Evolutionary conservation across 495 filamentous ascomycete genomes (phyloP).

Genomic region (Penicillium manginii): DNA sequence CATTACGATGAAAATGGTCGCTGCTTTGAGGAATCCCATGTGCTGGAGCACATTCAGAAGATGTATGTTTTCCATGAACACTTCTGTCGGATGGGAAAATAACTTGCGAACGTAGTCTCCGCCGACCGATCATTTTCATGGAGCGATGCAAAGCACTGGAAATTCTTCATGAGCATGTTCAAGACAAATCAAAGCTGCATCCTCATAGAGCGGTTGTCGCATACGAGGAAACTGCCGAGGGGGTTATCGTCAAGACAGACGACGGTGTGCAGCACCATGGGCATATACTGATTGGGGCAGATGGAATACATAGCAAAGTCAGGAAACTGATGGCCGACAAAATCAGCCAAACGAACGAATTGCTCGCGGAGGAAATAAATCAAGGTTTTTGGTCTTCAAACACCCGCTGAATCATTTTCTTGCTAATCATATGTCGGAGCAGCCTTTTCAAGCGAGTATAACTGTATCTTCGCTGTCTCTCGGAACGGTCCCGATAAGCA

Average conservation of each 20-base stretch:
- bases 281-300: constrained; percentile 48
- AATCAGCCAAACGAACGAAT: constrained; percentile 21
- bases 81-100: not conserved
- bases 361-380: constrained; percentile 11
- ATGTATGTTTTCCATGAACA: constrained; percentile 17
- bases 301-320: constrained; percentile 52
- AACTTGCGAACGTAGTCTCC: constrained; percentile 9
- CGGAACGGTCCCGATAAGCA: constrained; percentile 21
- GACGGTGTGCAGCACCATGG: constrained; percentile 29
- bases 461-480: constrained; percentile 28
- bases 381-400: constrained; percentile 13
- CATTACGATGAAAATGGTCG: constrained; percentile 14
- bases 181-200: constrained; percentile 19
- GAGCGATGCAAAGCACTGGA: constrained; percentile 19
- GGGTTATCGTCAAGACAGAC: constrained; percentile 14
- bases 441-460: constrained; percentile 26
- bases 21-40: constrained; percentile 17
- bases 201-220: constrained; percentile 13
- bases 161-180: constrained; percentile 16
- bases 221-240: constrained; percentile 18
- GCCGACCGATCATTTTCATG: constrained; percentile 22
- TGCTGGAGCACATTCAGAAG: constrained; percentile 8
- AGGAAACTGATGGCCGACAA: constrained; percentile 41
- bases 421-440: no score
- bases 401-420: no score